Evolutionary conservation across 164 flowering plant genomes (phyloP), one percentile per base, ranked within the genome.

Genomic region (Vitis riparia): DNA sequence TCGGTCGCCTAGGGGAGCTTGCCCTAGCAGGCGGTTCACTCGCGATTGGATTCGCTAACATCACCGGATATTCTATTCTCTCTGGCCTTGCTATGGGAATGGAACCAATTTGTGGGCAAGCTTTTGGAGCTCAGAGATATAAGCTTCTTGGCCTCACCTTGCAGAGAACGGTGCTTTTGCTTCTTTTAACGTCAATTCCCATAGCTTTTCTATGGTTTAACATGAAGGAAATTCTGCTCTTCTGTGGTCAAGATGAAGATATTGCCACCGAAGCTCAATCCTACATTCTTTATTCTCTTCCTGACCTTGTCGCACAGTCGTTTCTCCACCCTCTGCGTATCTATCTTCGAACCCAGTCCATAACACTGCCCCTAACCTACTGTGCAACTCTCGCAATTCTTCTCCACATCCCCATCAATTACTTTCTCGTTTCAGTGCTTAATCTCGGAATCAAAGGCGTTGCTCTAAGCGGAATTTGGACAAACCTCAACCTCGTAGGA

Each of bases 21-120:
- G 59, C 85, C 0, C 69, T 91, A 0, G 97, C 97, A 5, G 94
- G 90, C 8, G 97, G 92, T 2, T 79, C 97, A 0, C 80, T 91
- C 0, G 93, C 93, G 1, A 67, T 89, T 10, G 94, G 94, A 1
- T 91, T 91, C 52, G 97, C 94, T 8, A 91, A 91, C 79, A 91
- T 91, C 79, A 91, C 97, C 49, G 97, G 92, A 5, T 91, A 91
- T 77, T 91, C 97, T 6, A 58, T 91, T 51, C 88, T 91, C 50
- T 89, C 93, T 0, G 97, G 97, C 55, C 83, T 91, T 0, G 87
- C 94, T 55, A 82, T 84, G 81, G 97, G 97, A 1, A 91, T 91
- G 97, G 97, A 91, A 71, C 97, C 97, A 71, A 91, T 91, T 50
- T 91, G 97, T 66, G 91, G 91, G 1, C 97, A 91, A 58, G 92